Conservation (phyloP, 371 early-diverging fungal species). For the Syncephalastrum monosporum region DNA sequence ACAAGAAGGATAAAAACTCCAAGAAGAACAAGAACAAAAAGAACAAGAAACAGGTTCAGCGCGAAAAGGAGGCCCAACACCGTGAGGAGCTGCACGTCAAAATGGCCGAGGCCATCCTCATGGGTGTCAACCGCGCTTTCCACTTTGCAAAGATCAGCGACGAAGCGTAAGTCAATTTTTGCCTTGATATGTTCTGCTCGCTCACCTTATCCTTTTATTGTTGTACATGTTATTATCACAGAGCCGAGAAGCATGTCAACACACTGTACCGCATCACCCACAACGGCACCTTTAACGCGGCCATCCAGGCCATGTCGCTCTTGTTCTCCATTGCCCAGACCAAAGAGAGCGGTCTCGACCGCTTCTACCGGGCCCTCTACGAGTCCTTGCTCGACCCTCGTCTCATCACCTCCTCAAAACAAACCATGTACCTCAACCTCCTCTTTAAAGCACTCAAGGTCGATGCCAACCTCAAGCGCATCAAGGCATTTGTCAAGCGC, state of each 20-base stretch:
- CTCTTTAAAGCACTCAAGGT: conserved; percentile 81
- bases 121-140: conserved; percentile 95
- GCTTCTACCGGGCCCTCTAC: conserved; percentile 90
- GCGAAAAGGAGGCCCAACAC: conserved; percentile 43
- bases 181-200: too few species aligned
- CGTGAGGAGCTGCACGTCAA: conserved; percentile 71
- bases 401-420: conserved; percentile 77
- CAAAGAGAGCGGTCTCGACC: conserved; percentile 61
- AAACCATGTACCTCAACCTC: conserved; percentile 91
- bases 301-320: conserved; percentile 89
- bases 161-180: conserved; percentile 49
- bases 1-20: conserved; percentile 35
- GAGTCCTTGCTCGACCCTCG: conserved; percentile 86
- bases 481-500: conserved; percentile 88
- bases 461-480: conserved; percentile 69
- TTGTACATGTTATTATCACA: not conserved
- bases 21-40: conserved; percentile 44
- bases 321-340: conserved; percentile 75
- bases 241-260: conserved; percentile 74
- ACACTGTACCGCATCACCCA: conserved; percentile 87
- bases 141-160: conserved; percentile 86
- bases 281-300: conserved; percentile 83
- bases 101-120: conserved; percentile 90
- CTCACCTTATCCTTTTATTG: too few species aligned
- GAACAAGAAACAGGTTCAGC: conserved; percentile 32